These are phyloP conservation scores for Russula sp. DNA, from an alignment of 768 basidiomycete genomes.

Conservation along the genomic window DNA sequence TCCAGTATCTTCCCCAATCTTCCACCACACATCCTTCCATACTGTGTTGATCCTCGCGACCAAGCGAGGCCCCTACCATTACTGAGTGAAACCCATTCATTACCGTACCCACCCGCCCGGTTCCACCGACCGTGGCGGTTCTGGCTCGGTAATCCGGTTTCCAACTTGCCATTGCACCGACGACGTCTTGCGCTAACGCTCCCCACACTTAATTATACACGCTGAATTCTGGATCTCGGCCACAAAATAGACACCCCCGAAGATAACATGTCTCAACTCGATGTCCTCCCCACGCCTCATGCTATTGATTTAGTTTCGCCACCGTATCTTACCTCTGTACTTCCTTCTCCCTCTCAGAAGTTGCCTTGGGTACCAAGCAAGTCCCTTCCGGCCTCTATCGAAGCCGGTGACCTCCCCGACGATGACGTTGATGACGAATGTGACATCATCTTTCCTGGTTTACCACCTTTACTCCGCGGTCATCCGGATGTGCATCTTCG, in stretches of 20 bases:
- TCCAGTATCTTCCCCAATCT: constrained; percentile 4
- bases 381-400: background rate
- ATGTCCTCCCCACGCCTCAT: constrained; percentile 36
- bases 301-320: constrained; percentile 28
- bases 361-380: background rate
- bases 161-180: constrained; percentile 21
- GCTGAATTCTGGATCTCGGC: constrained; percentile 12
- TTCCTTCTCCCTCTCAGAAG: constrained; percentile 23
- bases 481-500: constrained; percentile 70
- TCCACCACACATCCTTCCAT: background rate
- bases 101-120: constrained; percentile 58
- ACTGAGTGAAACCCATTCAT: constrained; percentile 42
- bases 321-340: constrained; percentile 11
- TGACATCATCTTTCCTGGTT: constrained; percentile 47
- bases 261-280: constrained; percentile 43
- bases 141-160: constrained; percentile 60
- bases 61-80: constrained; percentile 57
- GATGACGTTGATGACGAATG: constrained; percentile 15
- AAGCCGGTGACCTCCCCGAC: background rate
- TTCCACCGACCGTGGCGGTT: constrained; percentile 63
- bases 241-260: background rate
- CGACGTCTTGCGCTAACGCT: background rate
- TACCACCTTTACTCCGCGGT: constrained; percentile 62
- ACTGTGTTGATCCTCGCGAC: constrained; percentile 44
- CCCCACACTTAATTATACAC: background rate